Evolutionary conservation across 2,329 filamentous ascomycete genomes (phyloP), one percentile per base, ranked within the genome.

Genomic region (Boeremia lycopersici): DNA sequence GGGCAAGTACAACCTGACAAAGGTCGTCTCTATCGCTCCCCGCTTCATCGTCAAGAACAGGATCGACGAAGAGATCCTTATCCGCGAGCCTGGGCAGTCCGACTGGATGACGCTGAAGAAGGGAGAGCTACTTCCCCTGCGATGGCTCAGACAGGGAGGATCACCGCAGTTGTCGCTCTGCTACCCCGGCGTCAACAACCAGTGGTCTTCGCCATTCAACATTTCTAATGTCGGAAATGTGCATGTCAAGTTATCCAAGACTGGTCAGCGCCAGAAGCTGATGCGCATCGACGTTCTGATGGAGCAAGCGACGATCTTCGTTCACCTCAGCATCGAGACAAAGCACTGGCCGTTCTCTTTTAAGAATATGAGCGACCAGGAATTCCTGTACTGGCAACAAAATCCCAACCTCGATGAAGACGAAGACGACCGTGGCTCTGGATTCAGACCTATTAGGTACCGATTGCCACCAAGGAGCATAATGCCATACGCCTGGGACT

Each of bases 401-500:
- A 89, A 98, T 67, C 95, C 95, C 4, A 96, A 93, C 65, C 79
- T 96, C 9, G 93, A 96, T 56, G 93, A 98, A 59, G 93, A 97
- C 56, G 93, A 93, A 50, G 89, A 91, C 64, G 90, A 97, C 68
- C 82, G 77, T 48, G 79, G 87, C 52, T 93, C 90, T 48, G 91
- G 91, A 4, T 99, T 95, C 91, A 89, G 90, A 61, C 93, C 92
- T 2, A 91, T 99, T 58, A 84, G 91, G 48, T 99, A 99, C 76
- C 89, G 93, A 29, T 81, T 99, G 28, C 96, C 96, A 2, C 88
- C 93, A 11, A 84, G 95, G 56, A 98, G 93, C 75, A 97, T 99
- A 75, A 99, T 99, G 95, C 95, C 96, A 0, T 99, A 99, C 69
- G 93, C 95, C 1, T 99, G 95, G 95, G 96, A 99, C 72, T 99